phyloP scores from a whole-genome alignment of 2,329 filamentous ascomycete species.

The Dactylonectria estremocensis region DNA sequence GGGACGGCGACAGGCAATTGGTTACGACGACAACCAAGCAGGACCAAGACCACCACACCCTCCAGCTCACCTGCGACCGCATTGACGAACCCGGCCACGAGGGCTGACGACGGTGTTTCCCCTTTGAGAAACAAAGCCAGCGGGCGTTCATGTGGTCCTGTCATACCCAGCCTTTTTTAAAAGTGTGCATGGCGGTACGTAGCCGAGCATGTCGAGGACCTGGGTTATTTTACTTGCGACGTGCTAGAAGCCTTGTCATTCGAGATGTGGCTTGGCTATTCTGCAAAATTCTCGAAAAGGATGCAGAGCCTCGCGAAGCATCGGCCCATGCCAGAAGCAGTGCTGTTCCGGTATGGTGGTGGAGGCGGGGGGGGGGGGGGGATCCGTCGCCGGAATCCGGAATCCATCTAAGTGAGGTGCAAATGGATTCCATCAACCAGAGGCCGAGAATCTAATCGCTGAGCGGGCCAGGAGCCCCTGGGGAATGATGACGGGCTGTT shows the following conservation, averaged over 20 bases:
- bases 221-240: conserved; percentile 47
- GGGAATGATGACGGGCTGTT: conserved; percentile 37
- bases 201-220: conserved; percentile 27
- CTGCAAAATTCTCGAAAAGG: conserved; percentile 24
- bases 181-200: conserved; percentile 34
- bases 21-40: not conserved
- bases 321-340: conserved; percentile 30
- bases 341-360: conserved; percentile 34
- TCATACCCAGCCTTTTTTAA: conserved; percentile 26
- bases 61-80: conserved; percentile 1
- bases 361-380: conserved; percentile 17
- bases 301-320: conserved; percentile 27
- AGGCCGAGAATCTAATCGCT: conserved; percentile 42
- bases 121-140: conserved; percentile 37
- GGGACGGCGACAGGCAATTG: not conserved
- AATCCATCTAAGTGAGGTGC: conserved; percentile 37
- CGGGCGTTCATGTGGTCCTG: conserved; percentile 30
- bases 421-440: conserved; percentile 50
- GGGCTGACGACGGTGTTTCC: conserved; percentile 28
- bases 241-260: conserved; percentile 41
- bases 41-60: conserved; percentile 1
- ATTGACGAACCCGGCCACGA: conserved; percentile 2
- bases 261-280: conserved; percentile 24
- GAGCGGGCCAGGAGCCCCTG: conserved; percentile 40
- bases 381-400: conserved; percentile 28